A percentile compares a stretch with the other conserved stretches of the same genome.
phyloP scores from a whole-genome alignment of 805 yeast genomes.

The Torulaspora gathmanii region DNA sequence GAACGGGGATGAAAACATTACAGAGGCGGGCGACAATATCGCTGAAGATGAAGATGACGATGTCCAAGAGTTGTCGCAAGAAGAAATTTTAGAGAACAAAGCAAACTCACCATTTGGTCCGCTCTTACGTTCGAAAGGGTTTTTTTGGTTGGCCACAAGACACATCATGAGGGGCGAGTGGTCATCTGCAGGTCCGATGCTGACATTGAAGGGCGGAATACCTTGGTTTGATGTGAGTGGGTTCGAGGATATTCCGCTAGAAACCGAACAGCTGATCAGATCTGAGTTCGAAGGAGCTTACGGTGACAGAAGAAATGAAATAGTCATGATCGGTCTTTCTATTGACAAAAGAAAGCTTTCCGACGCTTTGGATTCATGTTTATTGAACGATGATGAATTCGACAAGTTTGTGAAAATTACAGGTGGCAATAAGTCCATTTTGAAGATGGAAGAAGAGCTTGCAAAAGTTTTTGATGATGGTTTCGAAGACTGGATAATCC shows the following conservation, averaged over 20 bases:
- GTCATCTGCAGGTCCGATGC: conserved; percentile 43
- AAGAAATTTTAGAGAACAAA: conserved; percentile 36
- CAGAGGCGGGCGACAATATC: conserved; percentile 34
- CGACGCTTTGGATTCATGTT: conserved; percentile 37
- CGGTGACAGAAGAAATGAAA: conserved; percentile 45
- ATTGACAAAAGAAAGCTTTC: conserved; percentile 33
- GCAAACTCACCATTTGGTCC: conserved; percentile 37
- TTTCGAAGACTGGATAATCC: conserved; percentile 41
- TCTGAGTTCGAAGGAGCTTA: conserved; percentile 38
- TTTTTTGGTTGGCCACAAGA: conserved; percentile 44
- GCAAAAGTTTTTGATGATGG: conserved; percentile 39
- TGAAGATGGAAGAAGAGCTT: conserved; percentile 34
- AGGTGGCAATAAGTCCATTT: conserved; percentile 28
- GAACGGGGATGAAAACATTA: conserved; percentile 33
- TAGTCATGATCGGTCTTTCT: conserved; percentile 43
- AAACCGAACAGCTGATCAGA: conserved; percentile 33
- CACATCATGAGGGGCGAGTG: conserved; percentile 42
- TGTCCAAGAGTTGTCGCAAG: conserved; percentile 32
- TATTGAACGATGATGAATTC: conserved; percentile 40
- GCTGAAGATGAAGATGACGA: conserved; percentile 31
- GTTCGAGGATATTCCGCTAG: conserved; percentile 34
- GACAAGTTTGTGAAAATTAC: conserved; percentile 30
- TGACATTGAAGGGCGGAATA: conserved; percentile 40
- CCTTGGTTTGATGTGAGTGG: conserved; percentile 42
- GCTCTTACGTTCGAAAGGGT: conserved; percentile 42